Percentiles rank a stretch among this genome's conserved stretches.
phyloP scores from a whole-genome alignment of 108 stramenopile species.

The Stephanodiscus triporus region DNA sequence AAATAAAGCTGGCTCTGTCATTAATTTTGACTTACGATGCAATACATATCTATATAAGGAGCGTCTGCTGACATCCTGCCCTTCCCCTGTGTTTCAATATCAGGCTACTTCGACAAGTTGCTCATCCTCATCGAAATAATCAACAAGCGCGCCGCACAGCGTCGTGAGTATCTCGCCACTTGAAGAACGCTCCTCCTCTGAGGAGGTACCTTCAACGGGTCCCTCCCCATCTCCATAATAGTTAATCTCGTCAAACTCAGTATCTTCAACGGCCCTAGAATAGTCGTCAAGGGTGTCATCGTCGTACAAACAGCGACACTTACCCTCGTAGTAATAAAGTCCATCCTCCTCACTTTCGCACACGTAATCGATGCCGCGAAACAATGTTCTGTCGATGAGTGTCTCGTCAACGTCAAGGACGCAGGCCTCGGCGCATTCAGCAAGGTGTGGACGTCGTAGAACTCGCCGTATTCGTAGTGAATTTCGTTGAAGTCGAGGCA shows the following conservation, averaged over 20 bases:
- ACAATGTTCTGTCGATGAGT: neutral
- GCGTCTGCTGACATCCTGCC: too few species aligned
- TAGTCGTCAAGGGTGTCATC: neutral
- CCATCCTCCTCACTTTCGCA: neutral
- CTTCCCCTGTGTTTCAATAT: neutral
- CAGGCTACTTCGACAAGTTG: conserved; percentile 54
- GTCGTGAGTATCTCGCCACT: neutral
- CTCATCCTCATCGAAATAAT: conserved; percentile 79
- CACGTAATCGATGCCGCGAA: neutral
- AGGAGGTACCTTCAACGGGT: neutral
- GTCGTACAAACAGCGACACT: neutral
- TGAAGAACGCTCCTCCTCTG: neutral
- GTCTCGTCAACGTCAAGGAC: neutral
- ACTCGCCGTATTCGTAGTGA: neutral
- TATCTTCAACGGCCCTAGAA: neutral
- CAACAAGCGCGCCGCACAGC: conserved; percentile 52
- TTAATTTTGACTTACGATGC: too few species aligned
- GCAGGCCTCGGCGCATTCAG: neutral
- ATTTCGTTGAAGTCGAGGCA: neutral
- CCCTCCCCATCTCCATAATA: neutral
- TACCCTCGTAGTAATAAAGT: neutral
- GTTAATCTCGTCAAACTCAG: neutral
- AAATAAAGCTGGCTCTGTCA: too few species aligned
- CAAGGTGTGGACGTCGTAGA: neutral
- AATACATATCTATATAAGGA: too few species aligned